Percentiles rank a stretch among this genome's conserved stretches.
Conservation (phyloP, 352 stramenopile genomes). For the Phytophthora uliginosa region DNA sequence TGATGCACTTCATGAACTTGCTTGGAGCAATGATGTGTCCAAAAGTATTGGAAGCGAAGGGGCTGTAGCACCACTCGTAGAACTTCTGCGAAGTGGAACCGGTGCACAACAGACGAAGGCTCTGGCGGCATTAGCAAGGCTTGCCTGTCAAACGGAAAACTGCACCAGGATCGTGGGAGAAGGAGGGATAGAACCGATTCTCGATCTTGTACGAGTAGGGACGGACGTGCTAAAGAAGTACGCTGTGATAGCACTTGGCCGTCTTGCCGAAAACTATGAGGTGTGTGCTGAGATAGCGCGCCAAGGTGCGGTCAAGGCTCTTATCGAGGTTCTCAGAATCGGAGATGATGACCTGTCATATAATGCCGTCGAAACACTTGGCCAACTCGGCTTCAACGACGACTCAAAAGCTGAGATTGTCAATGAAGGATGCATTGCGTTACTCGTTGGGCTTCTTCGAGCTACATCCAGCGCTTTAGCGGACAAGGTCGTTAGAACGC, state of each 20-base stretch:
- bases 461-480: background rate
- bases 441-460: background rate
- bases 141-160: background rate
- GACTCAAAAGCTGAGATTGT: background rate
- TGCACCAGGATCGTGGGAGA: background rate
- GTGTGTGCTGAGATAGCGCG: background rate
- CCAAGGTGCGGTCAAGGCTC: background rate
- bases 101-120: background rate
- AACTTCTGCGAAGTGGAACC: background rate
- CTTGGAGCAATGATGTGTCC: background rate
- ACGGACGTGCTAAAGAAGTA: background rate
- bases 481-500: background rate
- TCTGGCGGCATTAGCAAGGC: background rate
- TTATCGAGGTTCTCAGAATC: background rate
- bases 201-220: background rate
- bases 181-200: background rate
- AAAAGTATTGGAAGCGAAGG: background rate
- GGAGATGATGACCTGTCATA: background rate
- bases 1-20: background rate
- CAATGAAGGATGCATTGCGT: background rate
- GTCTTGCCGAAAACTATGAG: background rate
- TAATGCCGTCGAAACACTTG: background rate
- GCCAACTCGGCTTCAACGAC: background rate
- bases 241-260: background rate
- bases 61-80: background rate